Evolutionary conservation across 1,284 basidiomycete genomes (phyloP).

Genomic region (Malassezia cuniculi): DNA sequence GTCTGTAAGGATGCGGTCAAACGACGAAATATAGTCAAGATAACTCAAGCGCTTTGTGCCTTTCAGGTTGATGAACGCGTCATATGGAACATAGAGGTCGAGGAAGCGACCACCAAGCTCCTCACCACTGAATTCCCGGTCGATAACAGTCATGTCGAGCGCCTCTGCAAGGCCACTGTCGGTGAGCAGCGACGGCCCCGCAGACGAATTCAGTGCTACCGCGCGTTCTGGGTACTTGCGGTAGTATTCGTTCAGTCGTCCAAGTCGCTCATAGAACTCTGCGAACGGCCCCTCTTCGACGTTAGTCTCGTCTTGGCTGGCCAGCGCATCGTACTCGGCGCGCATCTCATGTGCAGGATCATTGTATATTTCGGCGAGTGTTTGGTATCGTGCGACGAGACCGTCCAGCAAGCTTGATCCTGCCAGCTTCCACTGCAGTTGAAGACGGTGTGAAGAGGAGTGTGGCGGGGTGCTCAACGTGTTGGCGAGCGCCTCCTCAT

Average conservation of each 20-base stretch:
- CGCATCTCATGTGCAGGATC: slow-evolving; percentile 46
- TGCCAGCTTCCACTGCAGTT: slow-evolving; percentile 13
- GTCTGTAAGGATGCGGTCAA: slow-evolving; percentile 51
- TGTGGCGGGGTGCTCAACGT: slow-evolving; percentile 46
- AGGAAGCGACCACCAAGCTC: slow-evolving; percentile 88
- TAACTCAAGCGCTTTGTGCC: slow-evolving; percentile 75
- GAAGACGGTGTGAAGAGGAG: slow-evolving; percentile 9
- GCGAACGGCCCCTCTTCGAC: slow-evolving; percentile 19
- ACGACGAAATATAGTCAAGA: slow-evolving; percentile 59
- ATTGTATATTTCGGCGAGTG: slow-evolving; percentile 44
- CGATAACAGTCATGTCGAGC: slow-evolving; percentile 23
- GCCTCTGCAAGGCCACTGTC: slow-evolving; percentile 10
- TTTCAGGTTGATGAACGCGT: slow-evolving; percentile 65
- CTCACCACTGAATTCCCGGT: slow-evolving; percentile 55
- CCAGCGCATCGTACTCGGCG: slow-evolving; percentile 48
- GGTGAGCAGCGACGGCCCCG: slow-evolving; percentile 7
- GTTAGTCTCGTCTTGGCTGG: neutral
- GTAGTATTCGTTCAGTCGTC: slow-evolving; percentile 88
- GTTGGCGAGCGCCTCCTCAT: slow-evolving; percentile 53
- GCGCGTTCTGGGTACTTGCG: slow-evolving; percentile 66
- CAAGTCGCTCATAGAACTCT: slow-evolving; percentile 77
- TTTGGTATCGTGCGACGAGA: slow-evolving; percentile 55
- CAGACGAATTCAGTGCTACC: slow-evolving; percentile 15
- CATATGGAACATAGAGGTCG: slow-evolving; percentile 78
- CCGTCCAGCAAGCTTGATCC: slow-evolving; percentile 72